phyloP scores from a whole-genome alignment of 345 rosid species.

The Eucalyptus pauciflora region DNA sequence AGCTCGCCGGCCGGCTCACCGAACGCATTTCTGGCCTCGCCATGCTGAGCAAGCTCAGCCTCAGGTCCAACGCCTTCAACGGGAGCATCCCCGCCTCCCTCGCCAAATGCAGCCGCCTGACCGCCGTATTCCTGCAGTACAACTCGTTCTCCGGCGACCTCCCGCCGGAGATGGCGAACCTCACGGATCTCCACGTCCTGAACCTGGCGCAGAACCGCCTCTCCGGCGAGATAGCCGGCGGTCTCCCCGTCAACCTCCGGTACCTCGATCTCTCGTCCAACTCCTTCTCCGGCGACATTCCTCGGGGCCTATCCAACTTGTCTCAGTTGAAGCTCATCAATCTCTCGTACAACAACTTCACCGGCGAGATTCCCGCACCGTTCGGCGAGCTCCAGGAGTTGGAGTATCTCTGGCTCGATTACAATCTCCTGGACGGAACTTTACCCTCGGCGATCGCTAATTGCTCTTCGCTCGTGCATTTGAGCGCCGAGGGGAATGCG shows the following conservation, averaged over 20 bases:
- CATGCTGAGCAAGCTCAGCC: conserved; percentile 56
- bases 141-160: conserved; percentile 82
- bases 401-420: conserved; percentile 71
- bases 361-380: conserved; percentile 62
- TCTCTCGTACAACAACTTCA: conserved; percentile 64
- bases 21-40: conserved; percentile 38
- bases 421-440: conserved; percentile 58
- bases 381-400: conserved; percentile 54
- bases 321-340: conserved; percentile 38
- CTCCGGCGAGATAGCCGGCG: conserved; percentile 47
- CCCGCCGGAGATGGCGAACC: conserved; percentile 45
- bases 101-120: conserved; percentile 60
- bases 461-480: conserved; percentile 69
- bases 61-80: conserved; percentile 63
- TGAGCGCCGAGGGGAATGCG: conserved; percentile 58
- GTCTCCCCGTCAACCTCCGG: conserved; percentile 32
- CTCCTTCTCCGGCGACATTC: conserved; percentile 55
- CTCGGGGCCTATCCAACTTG: conserved; percentile 30
- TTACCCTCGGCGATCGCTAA: conserved; percentile 73
- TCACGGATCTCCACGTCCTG: conserved; percentile 43
- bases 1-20: conserved; percentile 60
- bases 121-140: conserved; percentile 66
- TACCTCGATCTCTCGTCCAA: conserved; percentile 77
- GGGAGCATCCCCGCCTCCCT: conserved; percentile 68
- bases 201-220: conserved; percentile 63